A percentile compares a stretch with the other conserved stretches of the same genome.
These are phyloP conservation scores for Maudiozyma bulderi DNA, from an alignment of 805 yeast species.

Conservation along the genomic window DNA sequence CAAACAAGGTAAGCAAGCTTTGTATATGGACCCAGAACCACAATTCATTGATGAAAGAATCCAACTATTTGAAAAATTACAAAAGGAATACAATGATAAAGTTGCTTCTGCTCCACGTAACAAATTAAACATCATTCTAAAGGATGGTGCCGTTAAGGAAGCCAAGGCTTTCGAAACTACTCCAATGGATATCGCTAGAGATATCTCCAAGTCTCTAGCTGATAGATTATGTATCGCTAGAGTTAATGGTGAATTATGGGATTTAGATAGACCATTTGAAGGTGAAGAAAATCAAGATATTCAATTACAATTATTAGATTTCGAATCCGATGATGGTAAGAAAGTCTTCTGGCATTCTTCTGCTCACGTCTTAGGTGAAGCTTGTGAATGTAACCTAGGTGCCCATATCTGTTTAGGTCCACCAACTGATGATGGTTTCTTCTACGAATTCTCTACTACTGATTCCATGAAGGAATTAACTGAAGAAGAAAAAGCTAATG, in stretches of 20 bases:
- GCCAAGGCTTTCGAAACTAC: constrained; percentile 85
- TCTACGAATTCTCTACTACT: constrained; percentile 82
- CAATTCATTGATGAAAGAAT: constrained; percentile 72
- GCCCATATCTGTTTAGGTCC: constrained; percentile 93
- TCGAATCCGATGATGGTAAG: constrained; percentile 89
- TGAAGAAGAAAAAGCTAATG: constrained; percentile 60
- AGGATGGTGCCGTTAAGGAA: constrained; percentile 72
- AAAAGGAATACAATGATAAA: constrained; percentile 65
- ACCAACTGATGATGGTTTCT: constrained; percentile 95
- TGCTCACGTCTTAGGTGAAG: constrained; percentile 96
- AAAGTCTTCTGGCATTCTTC: constrained; percentile 98
- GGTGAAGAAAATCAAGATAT: constrained; percentile 34
- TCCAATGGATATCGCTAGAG: constrained; percentile 77
- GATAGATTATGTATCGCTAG: constrained; percentile 88
- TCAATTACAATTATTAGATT: constrained; percentile 72
- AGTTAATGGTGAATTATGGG: constrained; percentile 89
- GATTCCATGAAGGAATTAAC: constrained; percentile 20
- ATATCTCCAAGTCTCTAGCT: constrained; percentile 74
- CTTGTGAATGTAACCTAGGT: constrained; percentile 92
- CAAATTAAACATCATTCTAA: constrained; percentile 69
- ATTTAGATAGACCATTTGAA: constrained; percentile 88
- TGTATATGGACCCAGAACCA: constrained; percentile 69
- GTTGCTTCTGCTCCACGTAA: constrained; percentile 52
- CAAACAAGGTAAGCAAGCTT: constrained; percentile 27
- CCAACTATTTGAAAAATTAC: constrained; percentile 67